These are phyloP conservation scores for Cephaloascus albidus DNA, from an alignment of 805 yeast genomes.

Conservation along the genomic window DNA sequence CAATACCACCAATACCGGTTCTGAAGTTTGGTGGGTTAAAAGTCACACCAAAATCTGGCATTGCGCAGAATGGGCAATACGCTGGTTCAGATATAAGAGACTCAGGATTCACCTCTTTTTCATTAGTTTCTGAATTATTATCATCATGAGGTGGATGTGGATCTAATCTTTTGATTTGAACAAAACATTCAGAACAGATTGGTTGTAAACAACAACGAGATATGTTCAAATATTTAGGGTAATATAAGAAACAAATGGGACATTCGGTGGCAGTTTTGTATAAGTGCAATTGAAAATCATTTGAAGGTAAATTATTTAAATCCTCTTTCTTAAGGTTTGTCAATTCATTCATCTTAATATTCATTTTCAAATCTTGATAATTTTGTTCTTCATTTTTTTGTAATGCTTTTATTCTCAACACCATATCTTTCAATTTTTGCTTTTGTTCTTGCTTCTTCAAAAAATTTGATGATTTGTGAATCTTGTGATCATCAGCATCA, in stretches of 20 bases:
- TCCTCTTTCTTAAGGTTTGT: conserved; percentile 10
- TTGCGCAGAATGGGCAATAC: conserved; percentile 89
- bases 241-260: conserved; percentile 87
- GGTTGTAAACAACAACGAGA: conserved; percentile 90
- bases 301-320: conserved; percentile 24
- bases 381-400: conserved; percentile 25
- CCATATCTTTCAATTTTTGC: conserved; percentile 28
- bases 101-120: conserved; percentile 34
- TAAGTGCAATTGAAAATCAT: conserved; percentile 42
- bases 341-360: conserved; percentile 10
- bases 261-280: conserved; percentile 74
- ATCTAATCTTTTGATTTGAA: conserved; percentile 82
- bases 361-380: conserved; percentile 17
- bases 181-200: conserved; percentile 94
- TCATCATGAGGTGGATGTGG: conserved; percentile 91
- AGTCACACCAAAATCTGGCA: conserved; percentile 74
- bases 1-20: conserved; percentile 47
- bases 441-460: conserved; percentile 42
- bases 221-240: conserved; percentile 67
- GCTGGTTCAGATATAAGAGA: conserved; percentile 80
- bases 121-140: conserved; percentile 12
- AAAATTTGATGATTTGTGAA: conserved; percentile 37
- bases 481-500: conserved; percentile 53
- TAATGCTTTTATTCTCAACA: conserved; percentile 16
- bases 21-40: conserved; percentile 53